phyloP scores from a whole-genome alignment of 208 protist species.

The Leptomonas pyrrhocoris region DNA sequence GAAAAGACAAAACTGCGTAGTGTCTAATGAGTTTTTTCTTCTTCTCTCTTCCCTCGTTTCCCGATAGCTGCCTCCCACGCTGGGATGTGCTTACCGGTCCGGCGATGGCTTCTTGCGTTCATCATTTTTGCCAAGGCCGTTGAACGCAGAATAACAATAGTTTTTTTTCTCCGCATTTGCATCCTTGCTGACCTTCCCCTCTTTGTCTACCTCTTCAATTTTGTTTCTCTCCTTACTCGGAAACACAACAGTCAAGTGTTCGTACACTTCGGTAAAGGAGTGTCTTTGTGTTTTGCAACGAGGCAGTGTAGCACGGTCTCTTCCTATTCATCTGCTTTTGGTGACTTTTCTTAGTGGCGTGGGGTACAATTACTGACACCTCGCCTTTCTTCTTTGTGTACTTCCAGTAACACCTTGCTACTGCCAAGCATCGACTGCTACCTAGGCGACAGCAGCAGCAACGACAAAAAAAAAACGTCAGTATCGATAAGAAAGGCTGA shows the following conservation, averaged over 20 bases:
- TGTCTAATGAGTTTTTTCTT: too few relatives aligned
- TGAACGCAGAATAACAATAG: too few relatives aligned
- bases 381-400: background rate
- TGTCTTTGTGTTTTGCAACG: slow-evolving; percentile 11
- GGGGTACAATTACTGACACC: background rate
- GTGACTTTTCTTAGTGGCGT: background rate
- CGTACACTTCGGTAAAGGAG: background rate
- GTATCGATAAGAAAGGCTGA: too few relatives aligned
- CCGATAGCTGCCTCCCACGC: too few relatives aligned
- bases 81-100: too few relatives aligned
- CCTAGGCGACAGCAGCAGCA: background rate
- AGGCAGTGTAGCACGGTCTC: slow-evolving; percentile 16
- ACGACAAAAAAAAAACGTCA: background rate
- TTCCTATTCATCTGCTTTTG: background rate
- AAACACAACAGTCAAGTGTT: background rate
- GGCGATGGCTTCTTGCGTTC: too few relatives aligned
- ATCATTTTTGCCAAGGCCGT: too few relatives aligned
- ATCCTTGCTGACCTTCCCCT: background rate
- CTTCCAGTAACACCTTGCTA: background rate
- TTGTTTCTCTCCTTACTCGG: background rate
- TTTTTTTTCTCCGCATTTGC: background rate
- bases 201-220: background rate
- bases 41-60: too few relatives aligned
- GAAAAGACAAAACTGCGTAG: too few relatives aligned
- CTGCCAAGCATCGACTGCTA: too few relatives aligned